phyloP scores from a whole-genome alignment of 768 basidiomycete species.

The Lactifluus subvellereus region DNA sequence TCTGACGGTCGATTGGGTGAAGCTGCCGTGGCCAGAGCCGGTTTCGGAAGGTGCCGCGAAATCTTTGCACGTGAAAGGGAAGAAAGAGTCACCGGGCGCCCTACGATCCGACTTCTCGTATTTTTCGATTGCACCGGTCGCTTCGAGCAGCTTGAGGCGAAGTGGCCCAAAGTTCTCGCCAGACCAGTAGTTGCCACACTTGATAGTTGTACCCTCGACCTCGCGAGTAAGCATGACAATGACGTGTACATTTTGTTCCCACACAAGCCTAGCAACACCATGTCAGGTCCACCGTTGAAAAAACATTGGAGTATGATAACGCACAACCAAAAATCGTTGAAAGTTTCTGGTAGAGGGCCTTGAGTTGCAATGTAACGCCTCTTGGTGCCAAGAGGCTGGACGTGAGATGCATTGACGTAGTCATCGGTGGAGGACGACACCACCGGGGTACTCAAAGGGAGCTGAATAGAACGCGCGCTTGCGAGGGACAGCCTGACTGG shows the following conservation, averaged over 20 bases:
- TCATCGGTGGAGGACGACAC: slow-evolving; percentile 53
- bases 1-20: slow-evolving; percentile 40
- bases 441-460: slow-evolving; percentile 19
- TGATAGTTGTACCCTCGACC: slow-evolving; percentile 79
- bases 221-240: slow-evolving; percentile 97
- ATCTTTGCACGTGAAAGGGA: slow-evolving; percentile 27
- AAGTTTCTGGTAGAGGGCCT: slow-evolving; percentile 87
- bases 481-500: slow-evolving; percentile 7
- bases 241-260: slow-evolving; percentile 92
- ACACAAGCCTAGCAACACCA: slow-evolving; percentile 54
- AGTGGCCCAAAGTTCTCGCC: slow-evolving; percentile 65
- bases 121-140: slow-evolving; percentile 42
- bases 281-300: not conserved
- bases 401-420: slow-evolving; percentile 93
- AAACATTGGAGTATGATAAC: slow-evolving; percentile 30
- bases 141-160: slow-evolving; percentile 48
- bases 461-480: slow-evolving; percentile 8
- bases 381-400: slow-evolving; percentile 78
- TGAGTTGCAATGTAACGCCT: slow-evolving; percentile 93
- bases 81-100: slow-evolving; percentile 29
- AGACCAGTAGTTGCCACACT: slow-evolving; percentile 90
- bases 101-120: slow-evolving; percentile 26
- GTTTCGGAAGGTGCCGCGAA: not conserved
- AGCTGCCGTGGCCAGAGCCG: slow-evolving; percentile 2
- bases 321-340: slow-evolving; percentile 90